Conservation (phyloP, 768 basidiomycete genomes). For the Sistotremastrum suecicum region DNA sequence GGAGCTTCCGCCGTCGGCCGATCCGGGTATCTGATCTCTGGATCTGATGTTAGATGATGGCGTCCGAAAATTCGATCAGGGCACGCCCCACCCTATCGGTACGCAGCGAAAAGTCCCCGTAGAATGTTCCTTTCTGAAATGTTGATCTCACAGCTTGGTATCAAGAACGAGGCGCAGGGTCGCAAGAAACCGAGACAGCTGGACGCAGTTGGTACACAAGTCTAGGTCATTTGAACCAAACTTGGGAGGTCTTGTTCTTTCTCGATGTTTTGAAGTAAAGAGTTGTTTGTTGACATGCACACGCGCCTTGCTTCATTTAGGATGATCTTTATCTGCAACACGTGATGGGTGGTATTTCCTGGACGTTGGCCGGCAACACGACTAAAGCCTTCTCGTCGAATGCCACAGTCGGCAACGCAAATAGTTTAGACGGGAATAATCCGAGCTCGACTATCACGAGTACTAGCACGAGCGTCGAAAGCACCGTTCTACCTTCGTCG, state of each 20-base stretch:
- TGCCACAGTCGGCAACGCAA: conserved; percentile 42
- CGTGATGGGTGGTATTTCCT: conserved; percentile 59
- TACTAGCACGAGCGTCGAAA: too few relatives aligned
- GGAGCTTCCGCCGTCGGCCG: neutral
- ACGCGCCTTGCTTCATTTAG: conserved; percentile 19
- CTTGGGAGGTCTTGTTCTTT: conserved; percentile 44
- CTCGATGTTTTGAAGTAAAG: neutral
- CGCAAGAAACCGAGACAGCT: conserved; percentile 29
- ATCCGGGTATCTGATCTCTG: neutral
- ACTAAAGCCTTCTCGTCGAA: conserved; percentile 49
- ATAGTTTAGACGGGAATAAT: too few relatives aligned
- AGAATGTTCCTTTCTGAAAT: neutral
- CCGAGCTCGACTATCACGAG: too few relatives aligned
- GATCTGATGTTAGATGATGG: conserved; percentile 25
- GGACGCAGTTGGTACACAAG: conserved; percentile 80
- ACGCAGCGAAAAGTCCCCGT: conserved; percentile 7
- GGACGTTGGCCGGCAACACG: conserved; percentile 58
- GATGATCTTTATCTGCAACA: conserved; percentile 58
- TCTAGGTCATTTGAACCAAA: conserved; percentile 66
- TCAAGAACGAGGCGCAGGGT: conserved; percentile 61
- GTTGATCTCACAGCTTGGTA: conserved; percentile 53
- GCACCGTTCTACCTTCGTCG: too few relatives aligned
- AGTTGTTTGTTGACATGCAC: neutral
- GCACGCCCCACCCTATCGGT: conserved; percentile 69
- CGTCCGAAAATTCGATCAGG: conserved; percentile 43